Evolutionary conservation across 2,329 filamentous ascomycete genomes (phyloP).

Genomic region (Pyrenophora tritici-repentis): DNA sequence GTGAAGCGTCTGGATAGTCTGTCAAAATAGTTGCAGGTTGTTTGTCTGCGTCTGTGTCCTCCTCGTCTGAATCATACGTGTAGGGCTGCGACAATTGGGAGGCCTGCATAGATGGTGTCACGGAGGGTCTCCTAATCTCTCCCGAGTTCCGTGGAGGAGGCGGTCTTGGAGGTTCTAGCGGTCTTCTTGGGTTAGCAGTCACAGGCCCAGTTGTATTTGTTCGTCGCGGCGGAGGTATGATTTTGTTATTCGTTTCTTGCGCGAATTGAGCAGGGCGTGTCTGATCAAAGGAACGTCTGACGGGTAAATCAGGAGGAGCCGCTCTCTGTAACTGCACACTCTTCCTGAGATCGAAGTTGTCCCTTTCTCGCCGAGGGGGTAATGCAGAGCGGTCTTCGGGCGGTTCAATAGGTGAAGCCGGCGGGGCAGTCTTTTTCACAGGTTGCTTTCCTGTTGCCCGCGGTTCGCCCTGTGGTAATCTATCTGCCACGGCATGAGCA

Average conservation of each 20-base stretch:
- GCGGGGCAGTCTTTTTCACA: constrained; percentile 21
- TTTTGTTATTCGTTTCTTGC: constrained; percentile 33
- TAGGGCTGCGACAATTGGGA: constrained; percentile 33
- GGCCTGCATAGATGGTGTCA: constrained; percentile 15
- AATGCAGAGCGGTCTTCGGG: constrained; percentile 56
- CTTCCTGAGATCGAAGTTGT: constrained; percentile 42
- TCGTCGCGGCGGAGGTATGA: constrained; percentile 44
- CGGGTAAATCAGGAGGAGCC: constrained; percentile 40
- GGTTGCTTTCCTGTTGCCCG: constrained; percentile 25
- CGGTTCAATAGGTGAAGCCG: constrained; percentile 30
- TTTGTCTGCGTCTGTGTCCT: constrained; percentile 48
- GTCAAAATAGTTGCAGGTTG: constrained; percentile 59
- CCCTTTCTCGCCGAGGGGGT: constrained; percentile 50
- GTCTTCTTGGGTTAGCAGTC: constrained; percentile 20
- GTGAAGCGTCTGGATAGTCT: constrained; percentile 82
- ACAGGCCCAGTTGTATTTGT: constrained; percentile 33
- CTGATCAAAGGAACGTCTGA: constrained; percentile 45
- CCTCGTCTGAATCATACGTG: constrained; percentile 57
- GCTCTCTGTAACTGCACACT: constrained; percentile 41
- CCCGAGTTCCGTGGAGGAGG: constrained; percentile 44
- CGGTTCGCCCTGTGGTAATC: constrained; percentile 25
- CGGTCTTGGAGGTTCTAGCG: constrained; percentile 39
- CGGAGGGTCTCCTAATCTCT: constrained; percentile 37
- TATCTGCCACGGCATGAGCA: constrained; percentile 38
- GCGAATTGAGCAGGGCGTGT: constrained; percentile 32